Conservation (phyloP, 169 alveolate species). For the Babesia sp. region DNA sequence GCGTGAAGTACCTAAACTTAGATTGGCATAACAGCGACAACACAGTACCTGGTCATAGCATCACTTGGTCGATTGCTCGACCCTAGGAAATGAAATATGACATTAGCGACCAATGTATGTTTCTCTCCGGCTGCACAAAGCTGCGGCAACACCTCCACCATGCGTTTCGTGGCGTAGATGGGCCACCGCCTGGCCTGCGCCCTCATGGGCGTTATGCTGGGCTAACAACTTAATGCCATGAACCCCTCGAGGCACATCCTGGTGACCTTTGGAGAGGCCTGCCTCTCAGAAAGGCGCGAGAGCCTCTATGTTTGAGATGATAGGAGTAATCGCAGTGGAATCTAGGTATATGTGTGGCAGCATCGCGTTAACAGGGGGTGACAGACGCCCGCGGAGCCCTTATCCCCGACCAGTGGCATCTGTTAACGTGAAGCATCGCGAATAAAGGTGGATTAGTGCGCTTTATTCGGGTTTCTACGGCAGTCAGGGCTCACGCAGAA, state of each 20-base stretch:
- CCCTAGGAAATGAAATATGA: slow-evolving; percentile 59
- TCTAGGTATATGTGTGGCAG: slow-evolving; percentile 6
- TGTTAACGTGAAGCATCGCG: no score
- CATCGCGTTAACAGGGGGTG: neutral
- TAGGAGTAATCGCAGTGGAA: neutral
- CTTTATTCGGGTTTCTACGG: no score
- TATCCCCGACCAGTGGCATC: no score
- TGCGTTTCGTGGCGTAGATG: slow-evolving; percentile 61
- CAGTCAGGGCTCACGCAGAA: no score
- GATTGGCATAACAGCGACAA: neutral
- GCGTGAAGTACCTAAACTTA: slow-evolving; percentile 13
- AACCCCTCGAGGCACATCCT: neutral
- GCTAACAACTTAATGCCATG: neutral
- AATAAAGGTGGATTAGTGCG: no score
- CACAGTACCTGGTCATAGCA: slow-evolving; percentile 6
- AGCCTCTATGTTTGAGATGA: neutral
- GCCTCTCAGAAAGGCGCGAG: neutral
- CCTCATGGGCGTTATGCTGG: slow-evolving; percentile 6
- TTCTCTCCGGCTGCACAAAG: slow-evolving; percentile 52
- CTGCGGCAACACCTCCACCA: slow-evolving; percentile 56
- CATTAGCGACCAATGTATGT: slow-evolving; percentile 59
- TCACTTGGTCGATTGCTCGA: slow-evolving; percentile 9
- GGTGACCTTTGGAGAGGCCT: neutral
- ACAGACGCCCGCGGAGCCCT: neutral
- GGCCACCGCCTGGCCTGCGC: slow-evolving; percentile 44